Percentiles rank a stretch among this genome's conserved stretches.
Evolutionary conservation across 2,329 filamentous ascomycete genomes (phyloP).

Genomic region (Akanthomyces lecanii): DNA sequence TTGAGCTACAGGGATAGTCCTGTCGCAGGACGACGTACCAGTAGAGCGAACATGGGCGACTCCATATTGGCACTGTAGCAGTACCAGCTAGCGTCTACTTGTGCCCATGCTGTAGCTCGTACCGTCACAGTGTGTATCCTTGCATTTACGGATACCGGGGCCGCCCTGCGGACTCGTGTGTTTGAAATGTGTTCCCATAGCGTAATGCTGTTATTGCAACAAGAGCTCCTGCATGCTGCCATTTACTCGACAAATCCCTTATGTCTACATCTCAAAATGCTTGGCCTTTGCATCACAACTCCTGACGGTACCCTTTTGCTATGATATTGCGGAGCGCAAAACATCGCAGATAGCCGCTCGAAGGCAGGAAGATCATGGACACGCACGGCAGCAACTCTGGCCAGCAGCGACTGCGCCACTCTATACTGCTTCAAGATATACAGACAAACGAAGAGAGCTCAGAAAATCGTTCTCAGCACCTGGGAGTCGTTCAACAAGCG

Average conservation of each 20-base stretch:
- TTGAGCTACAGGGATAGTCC: neutral
- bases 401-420: conserved; percentile 32
- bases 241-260: neutral
- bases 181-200: conserved; percentile 14
- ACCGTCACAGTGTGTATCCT: neutral
- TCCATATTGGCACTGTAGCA: neutral
- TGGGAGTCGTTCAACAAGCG: neutral
- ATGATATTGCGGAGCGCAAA: neutral
- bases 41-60: neutral
- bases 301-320: neutral
- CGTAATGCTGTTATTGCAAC: neutral
- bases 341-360: neutral
- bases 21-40: neutral
- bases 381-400: conserved; percentile 26
- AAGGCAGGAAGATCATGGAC: conserved; percentile 26
- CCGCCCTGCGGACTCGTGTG: neutral
- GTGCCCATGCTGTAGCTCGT: neutral
- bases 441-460: neutral
- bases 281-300: neutral
- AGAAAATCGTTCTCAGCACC: neutral
- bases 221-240: neutral
- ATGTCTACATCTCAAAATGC: neutral
- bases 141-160: neutral
- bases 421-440: conserved; percentile 66
- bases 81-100: neutral